Base-by-base conservation (phyloP, 2,329 filamentous ascomycete species). In the Beauveria sp. region DNA sequence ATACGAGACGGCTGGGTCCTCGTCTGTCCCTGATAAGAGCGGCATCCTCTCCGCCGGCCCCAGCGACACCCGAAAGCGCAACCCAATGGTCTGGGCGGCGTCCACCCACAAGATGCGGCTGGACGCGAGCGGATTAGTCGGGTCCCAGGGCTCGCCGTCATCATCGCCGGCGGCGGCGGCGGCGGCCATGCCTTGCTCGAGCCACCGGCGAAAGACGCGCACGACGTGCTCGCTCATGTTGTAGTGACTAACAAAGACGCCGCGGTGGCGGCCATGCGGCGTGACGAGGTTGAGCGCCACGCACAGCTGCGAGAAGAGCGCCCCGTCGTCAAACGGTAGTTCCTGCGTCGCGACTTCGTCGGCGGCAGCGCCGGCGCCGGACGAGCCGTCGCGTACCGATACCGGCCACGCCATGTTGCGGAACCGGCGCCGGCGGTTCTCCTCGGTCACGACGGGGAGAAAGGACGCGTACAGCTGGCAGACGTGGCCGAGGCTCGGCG, bases 301-400 rank as follows among this genome's bases (percentile, higher is more conserved):
- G 69, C 87, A 88, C 12, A 94, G 79, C 72, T 94, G 90, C 1
- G 87, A 85, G 70, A 93, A 92, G 20, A 85, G 75, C 72, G 92
- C 89, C 63, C 84, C 81, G 1, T 81, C 81, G 65, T 92, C 90
- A 1, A 94, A 76, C 51, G 79, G 77, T 47, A 93, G 70, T 9
- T 81, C 82, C 62, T 89, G 82, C 8, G 77, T 71, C 28, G 80
- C 75, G 30, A 75, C 72, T 34, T 70, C 67, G 62, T 65, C 64
- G 52, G 58, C 50, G 62, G 65, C 41, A 63, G 65, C 59, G 18
- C 62, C 24, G 63, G 59, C 1, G 40, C 55, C 57, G 37, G 62
- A 5, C 9, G 12, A 5, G 48, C 53, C 28, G 40, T 28, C 58
- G 20, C 30, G 53, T 57, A 60, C 44, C 16, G 26, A 55, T 47